These are phyloP conservation scores for Penicillium sp. DNA, from an alignment of 2,329 filamentous ascomycete genomes.

Conservation along the genomic window DNA sequence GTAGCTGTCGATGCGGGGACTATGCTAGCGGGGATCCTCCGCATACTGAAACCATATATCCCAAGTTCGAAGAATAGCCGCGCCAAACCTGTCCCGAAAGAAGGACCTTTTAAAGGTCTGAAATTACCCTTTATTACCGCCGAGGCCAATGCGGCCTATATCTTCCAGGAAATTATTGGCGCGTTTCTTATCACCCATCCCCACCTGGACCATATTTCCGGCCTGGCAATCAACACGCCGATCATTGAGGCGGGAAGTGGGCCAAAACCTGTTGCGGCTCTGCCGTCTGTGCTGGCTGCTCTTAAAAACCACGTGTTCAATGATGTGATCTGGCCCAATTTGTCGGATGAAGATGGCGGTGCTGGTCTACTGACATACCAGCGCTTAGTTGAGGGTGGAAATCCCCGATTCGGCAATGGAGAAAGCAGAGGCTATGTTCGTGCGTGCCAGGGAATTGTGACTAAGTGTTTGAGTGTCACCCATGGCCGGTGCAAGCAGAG, in stretches of 20 bases:
- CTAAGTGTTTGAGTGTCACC: constrained; percentile 82
- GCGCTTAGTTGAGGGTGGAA: constrained; percentile 83
- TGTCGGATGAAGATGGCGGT: constrained; percentile 93
- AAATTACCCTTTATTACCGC: constrained; percentile 65
- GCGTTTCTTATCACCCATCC: constrained; percentile 93
- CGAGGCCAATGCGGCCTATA: constrained; percentile 74
- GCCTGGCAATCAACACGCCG: constrained; percentile 90
- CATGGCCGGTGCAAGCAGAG: constrained; percentile 85
- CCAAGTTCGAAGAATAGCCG: constrained; percentile 27
- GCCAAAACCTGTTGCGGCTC: constrained; percentile 80
- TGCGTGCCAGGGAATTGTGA: constrained; percentile 82
- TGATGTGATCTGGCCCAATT: constrained; percentile 94
- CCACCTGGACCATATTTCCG: constrained; percentile 92
- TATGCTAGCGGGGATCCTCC: constrained; percentile 80
- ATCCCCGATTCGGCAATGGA: constrained; percentile 76
- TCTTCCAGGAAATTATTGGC: constrained; percentile 77
- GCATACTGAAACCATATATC: constrained; percentile 61
- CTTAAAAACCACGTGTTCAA: constrained; percentile 97
- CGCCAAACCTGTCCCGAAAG: constrained; percentile 24
- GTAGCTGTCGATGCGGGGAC: constrained; percentile 93
- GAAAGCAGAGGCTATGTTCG: constrained; percentile 81
- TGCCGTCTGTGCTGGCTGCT: constrained; percentile 86
- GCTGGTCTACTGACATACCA: constrained; percentile 90
- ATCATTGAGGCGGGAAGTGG: constrained; percentile 72
- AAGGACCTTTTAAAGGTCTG: constrained; percentile 79